Evolutionary conservation across 1,284 basidiomycete species (phyloP), one percentile per base, ranked within the genome.

Genomic region (Lignosus rhinocerotis): DNA sequence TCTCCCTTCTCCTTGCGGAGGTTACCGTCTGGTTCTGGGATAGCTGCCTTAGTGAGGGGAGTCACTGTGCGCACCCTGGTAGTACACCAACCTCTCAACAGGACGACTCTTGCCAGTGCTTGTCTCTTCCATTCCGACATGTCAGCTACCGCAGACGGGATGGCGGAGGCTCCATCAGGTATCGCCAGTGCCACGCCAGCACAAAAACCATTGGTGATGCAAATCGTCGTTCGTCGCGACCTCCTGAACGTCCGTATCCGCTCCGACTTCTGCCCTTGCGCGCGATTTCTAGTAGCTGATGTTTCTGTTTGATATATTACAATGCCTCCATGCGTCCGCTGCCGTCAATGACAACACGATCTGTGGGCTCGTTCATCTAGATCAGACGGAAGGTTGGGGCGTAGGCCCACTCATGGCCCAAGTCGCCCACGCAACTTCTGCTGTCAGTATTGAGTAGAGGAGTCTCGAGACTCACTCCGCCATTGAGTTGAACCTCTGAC

Each of bases 381-480:
- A 12, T 36, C 51, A 81, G 78, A 69, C 70, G 39, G 75, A 76
- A 55, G 76, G 73, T 16, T 84, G 83, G 83, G 76, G 78, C 4
- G 70, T 77, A n/a, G 82, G 83, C 2, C 80, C 82, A 3, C 73
- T 84, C 56, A 82, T 84, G 79, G 79, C 80, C 0, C 82, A 84
- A 62, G 75, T 75, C 0, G 81, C 83, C 0, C 82, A 84, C 62
- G 82, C 82, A 1, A 76, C 81, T 8, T 75, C 78, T 4, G 81
- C 80, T 3, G 78, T 80, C 63, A 41, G 67, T 9, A 19, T 47
- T 30, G 51, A 12, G 7, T 12, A 3, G 25, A 2, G 25, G 2
- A 25, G 25, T 4, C 25, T 25, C 25, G 25, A 25, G 25, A 25
- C 25, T 25, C 25, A 25, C 4, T 25, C 25, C 25, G 25, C 25